phyloP scores from a whole-genome alignment of 1,284 basidiomycete species.

The Paramarasmius palmivorus region DNA sequence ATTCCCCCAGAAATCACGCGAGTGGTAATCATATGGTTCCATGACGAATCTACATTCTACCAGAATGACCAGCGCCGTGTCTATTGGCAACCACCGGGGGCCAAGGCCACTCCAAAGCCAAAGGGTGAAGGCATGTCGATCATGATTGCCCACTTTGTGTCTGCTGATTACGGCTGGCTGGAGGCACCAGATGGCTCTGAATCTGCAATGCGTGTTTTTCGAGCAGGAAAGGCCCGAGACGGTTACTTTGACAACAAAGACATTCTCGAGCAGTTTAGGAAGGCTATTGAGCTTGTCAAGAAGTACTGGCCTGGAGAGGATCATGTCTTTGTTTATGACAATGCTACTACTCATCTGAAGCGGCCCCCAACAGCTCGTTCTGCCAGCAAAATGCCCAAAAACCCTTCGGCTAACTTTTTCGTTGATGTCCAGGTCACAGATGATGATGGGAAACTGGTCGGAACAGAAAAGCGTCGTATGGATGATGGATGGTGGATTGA shows the following conservation, averaged over 20 bases:
- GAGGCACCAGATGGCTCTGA: too few relatives aligned
- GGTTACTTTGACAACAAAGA: slow-evolving; percentile 26
- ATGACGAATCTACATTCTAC: slow-evolving; percentile 31
- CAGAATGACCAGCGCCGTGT: slow-evolving; percentile 23
- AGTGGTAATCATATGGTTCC: slow-evolving; percentile 25
- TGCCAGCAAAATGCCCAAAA: slow-evolving; percentile 21
- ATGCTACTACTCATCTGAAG: slow-evolving; percentile 25
- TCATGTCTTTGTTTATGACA: slow-evolving; percentile 26
- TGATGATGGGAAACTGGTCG: not conserved
- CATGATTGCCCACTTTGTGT: slow-evolving; percentile 31
- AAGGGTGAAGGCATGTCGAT: slow-evolving; percentile 32
- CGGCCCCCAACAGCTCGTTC: slow-evolving; percentile 22
- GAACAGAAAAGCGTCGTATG: too few relatives aligned
- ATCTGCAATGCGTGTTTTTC: slow-evolving; percentile 19
- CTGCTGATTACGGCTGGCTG: slow-evolving; percentile 27
- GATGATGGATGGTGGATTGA: too few relatives aligned
- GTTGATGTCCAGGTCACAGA: not conserved
- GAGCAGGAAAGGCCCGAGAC: slow-evolving; percentile 25
- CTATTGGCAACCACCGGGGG: slow-evolving; percentile 23
- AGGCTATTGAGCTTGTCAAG: slow-evolving; percentile 25
- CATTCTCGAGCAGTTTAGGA: slow-evolving; percentile 20
- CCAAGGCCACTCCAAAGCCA: slow-evolving; percentile 18
- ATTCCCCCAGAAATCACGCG: not conserved
- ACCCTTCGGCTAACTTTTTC: not conserved
- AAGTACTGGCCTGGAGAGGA: slow-evolving; percentile 17